phyloP scores from a whole-genome alignment of 2,329 filamentous ascomycete species.

The Trichoderma guizhouense region DNA sequence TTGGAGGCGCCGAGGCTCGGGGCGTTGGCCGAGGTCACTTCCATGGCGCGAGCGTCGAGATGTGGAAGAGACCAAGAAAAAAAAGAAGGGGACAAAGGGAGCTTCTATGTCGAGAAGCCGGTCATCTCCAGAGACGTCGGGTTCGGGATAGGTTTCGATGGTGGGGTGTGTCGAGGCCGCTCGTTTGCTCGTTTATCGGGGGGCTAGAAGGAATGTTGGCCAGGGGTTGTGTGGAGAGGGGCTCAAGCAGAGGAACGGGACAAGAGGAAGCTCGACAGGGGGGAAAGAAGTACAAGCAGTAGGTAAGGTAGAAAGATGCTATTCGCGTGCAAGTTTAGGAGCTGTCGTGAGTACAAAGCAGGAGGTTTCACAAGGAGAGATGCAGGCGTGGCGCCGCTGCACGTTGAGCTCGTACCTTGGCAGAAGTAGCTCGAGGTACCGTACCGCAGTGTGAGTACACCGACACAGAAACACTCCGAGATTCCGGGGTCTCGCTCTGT shows the following conservation, averaged over 20 bases:
- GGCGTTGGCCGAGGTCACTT: conserved; percentile 47
- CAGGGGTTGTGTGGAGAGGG: conserved; percentile 2
- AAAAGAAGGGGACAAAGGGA: conserved; percentile 19
- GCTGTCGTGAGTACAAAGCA: background rate
- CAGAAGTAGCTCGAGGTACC: background rate
- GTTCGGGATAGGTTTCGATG: conserved; percentile 7
- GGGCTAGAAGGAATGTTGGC: background rate
- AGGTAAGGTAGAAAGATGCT: conserved; percentile 2
- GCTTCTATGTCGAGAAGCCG: conserved; percentile 23
- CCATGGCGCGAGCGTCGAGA: conserved; percentile 41
- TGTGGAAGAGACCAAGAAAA: background rate
- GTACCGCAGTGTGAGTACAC: background rate
- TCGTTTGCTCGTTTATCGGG: background rate
- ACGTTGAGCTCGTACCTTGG: background rate
- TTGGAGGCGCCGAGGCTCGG: conserved; percentile 53
- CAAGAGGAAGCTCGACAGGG: background rate
- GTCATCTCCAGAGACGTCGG: conserved; percentile 30
- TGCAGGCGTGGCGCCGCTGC: background rate
- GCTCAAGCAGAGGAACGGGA: background rate
- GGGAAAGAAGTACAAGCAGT: background rate
- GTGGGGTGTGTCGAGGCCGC: background rate
- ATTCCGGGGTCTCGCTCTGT: background rate
- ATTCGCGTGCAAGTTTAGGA: background rate
- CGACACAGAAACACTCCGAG: background rate
- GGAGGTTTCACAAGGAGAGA: background rate